phyloP scores from a whole-genome alignment of 192 early-diverging fungal species.

The Linderina pennispora region DNA sequence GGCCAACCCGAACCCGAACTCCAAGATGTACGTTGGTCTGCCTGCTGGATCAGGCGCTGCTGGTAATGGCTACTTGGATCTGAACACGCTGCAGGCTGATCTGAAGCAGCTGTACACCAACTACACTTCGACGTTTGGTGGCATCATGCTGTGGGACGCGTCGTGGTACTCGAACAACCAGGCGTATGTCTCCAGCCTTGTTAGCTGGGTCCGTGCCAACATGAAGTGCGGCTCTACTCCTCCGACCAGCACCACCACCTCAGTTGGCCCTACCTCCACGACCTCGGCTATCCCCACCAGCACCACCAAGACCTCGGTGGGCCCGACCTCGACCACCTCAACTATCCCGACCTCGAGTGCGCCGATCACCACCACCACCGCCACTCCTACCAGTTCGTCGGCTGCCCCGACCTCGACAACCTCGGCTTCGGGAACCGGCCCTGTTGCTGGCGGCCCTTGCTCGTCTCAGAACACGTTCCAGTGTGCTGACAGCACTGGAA shows the following conservation, averaged over 20 bases:
- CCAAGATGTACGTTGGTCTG: constrained; percentile 36
- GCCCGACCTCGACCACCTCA: neutral
- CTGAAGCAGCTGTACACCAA: constrained; percentile 22
- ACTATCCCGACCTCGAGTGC: neutral
- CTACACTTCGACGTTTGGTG: constrained; percentile 46
- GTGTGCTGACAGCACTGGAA: constrained; percentile 15
- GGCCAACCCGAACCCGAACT: constrained; percentile 27
- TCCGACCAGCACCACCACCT: constrained; percentile 3
- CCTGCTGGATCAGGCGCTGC: constrained; percentile 37
- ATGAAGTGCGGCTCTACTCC: neutral
- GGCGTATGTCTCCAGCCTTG: neutral
- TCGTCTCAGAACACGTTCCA: constrained; percentile 6
- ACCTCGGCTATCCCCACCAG: neutral
- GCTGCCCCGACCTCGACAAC: neutral
- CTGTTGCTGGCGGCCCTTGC: constrained; percentile 17
- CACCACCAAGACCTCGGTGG: neutral
- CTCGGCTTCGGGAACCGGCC: constrained; percentile 1
- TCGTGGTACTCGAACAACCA: neutral
- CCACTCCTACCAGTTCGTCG: neutral
- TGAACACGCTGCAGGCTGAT: constrained; percentile 19
- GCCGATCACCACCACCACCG: neutral
- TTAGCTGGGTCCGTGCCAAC: neutral
- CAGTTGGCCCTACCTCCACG: too few relatives aligned
- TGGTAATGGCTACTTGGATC: constrained; percentile 25
- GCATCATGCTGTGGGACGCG: constrained; percentile 27